Percentiles rank a stretch among this genome's conserved stretches.
These are phyloP conservation scores for Epichloe aotearoae DNA, from an alignment of 2,329 filamentous ascomycete species.

Conservation along the genomic window DNA sequence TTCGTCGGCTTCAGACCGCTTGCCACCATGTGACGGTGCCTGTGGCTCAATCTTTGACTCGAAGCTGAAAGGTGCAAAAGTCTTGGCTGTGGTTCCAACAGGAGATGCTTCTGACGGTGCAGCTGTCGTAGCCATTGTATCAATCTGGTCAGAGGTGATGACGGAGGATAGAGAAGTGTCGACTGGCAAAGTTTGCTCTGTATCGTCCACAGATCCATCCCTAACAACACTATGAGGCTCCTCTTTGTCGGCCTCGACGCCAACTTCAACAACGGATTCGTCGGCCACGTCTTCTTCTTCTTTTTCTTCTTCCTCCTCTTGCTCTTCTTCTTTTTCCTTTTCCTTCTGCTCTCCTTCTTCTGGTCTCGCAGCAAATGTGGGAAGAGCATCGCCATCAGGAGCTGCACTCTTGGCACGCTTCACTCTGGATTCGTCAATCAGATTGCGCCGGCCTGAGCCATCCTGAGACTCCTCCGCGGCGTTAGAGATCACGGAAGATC, in stretches of 20 bases:
- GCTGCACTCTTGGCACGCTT: slow-evolving; percentile 60
- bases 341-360: slow-evolving; percentile 8
- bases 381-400: slow-evolving; percentile 58
- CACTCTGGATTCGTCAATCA: slow-evolving; percentile 51
- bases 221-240: background rate
- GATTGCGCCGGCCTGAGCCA: slow-evolving; percentile 38
- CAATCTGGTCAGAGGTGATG: slow-evolving; percentile 37
- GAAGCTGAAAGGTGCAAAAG: slow-evolving; percentile 45
- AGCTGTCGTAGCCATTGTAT: slow-evolving; percentile 38
- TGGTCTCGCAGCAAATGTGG: slow-evolving; percentile 54
- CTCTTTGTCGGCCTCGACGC: background rate
- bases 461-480: slow-evolving; percentile 13
- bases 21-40: slow-evolving; percentile 35
- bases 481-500: slow-evolving; percentile 24
- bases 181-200: slow-evolving; percentile 26
- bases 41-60: slow-evolving; percentile 35
- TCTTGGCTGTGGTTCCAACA: slow-evolving; percentile 32
- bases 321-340: slow-evolving; percentile 4
- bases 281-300: background rate
- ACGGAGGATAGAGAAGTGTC: slow-evolving; percentile 44
- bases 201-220: slow-evolving; percentile 21
- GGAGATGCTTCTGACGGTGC: slow-evolving; percentile 40
- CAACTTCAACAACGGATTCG: background rate
- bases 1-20: slow-evolving; percentile 25
- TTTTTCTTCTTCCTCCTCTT: slow-evolving; percentile 7